These are phyloP conservation scores for Thielaviopsis euricoi DNA, from an alignment of 2,329 filamentous ascomycete genomes.

Conservation along the genomic window DNA sequence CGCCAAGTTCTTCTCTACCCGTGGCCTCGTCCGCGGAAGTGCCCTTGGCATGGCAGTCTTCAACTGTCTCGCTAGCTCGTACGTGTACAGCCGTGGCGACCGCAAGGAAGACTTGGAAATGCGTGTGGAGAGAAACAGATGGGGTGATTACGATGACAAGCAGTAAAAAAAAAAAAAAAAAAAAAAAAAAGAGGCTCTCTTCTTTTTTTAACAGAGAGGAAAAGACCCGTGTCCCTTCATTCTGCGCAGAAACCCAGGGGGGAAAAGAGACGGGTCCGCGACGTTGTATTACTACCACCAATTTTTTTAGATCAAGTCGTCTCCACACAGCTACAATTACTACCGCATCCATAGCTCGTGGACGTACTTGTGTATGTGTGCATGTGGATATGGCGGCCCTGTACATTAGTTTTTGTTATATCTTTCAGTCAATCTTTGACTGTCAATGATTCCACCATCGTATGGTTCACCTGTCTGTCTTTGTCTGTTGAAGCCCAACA, in stretches of 20 bases:
- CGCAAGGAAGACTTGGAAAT: constrained; percentile 32
- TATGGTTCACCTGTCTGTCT: not conserved
- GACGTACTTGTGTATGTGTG: not conserved
- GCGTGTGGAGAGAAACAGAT: constrained; percentile 32
- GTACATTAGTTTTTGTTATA: not conserved
- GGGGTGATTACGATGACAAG: constrained; percentile 21
- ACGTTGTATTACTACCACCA: no score
- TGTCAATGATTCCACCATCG: not conserved
- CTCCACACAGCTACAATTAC: not conserved
- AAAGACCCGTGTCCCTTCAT: no score
- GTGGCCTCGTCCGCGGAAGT: constrained; percentile 32
- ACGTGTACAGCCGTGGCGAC: constrained; percentile 35
- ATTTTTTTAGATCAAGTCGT: not conserved
- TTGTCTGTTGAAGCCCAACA: not conserved
- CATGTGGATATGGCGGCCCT: not conserved
- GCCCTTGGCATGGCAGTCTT: constrained; percentile 32
- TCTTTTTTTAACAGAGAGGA: no score
- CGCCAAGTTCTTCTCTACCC: constrained; percentile 25
- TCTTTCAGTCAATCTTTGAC: not conserved
- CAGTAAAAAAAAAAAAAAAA: not conserved
- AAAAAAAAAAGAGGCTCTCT: not conserved
- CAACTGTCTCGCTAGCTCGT: constrained; percentile 33
- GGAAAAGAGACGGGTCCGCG: no score
- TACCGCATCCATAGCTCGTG: not conserved
- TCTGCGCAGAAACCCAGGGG: no score